phyloP scores from a whole-genome alignment of 148 eudicot genomes.

The Fagopyrum esculentum region DNA sequence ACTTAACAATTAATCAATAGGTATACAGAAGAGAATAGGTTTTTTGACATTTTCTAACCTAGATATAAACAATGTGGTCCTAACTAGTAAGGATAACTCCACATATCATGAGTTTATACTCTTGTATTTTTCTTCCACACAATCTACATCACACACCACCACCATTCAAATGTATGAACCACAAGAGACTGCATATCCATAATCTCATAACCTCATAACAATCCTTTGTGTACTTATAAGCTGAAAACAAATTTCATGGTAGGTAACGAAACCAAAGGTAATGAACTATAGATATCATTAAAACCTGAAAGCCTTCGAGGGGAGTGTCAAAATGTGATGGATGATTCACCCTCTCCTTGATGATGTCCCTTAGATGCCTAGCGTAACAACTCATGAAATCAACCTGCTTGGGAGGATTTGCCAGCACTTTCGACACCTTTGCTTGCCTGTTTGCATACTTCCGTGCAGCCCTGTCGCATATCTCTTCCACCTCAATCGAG shows the following conservation, averaged over 20 bases:
- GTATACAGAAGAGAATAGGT: not conserved
- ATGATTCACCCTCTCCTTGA: slow-evolving; percentile 83
- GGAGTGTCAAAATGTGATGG: slow-evolving; percentile 72
- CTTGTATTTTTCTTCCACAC: not conserved
- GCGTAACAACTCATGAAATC: slow-evolving; percentile 77
- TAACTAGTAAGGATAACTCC: slow-evolving; percentile 1
- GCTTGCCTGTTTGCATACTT: slow-evolving; percentile 66
- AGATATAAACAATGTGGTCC: slow-evolving; percentile 2
- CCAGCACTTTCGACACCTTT: slow-evolving; percentile 48
- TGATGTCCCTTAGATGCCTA: slow-evolving; percentile 66
- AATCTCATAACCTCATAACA: not conserved
- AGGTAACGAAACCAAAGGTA: not conserved
- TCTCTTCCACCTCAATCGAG: slow-evolving; percentile 70
- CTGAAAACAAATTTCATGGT: not conserved
- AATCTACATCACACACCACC: not conserved
- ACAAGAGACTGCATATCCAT: not conserved
- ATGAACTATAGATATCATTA: not conserved
- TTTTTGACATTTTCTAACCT: no score
- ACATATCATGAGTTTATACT: not conserved
- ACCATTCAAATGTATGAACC: slow-evolving; percentile 7
- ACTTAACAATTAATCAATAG: no score
- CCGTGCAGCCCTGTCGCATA: slow-evolving; percentile 69
- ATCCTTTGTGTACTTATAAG: not conserved
- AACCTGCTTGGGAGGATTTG: slow-evolving; percentile 42
- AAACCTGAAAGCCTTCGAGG: slow-evolving; percentile 74